A percentile compares a stretch with the other conserved stretches of the same genome.
phyloP scores from a whole-genome alignment of 176 grass and related monocot species.

The Triticum turgidum region DNA sequence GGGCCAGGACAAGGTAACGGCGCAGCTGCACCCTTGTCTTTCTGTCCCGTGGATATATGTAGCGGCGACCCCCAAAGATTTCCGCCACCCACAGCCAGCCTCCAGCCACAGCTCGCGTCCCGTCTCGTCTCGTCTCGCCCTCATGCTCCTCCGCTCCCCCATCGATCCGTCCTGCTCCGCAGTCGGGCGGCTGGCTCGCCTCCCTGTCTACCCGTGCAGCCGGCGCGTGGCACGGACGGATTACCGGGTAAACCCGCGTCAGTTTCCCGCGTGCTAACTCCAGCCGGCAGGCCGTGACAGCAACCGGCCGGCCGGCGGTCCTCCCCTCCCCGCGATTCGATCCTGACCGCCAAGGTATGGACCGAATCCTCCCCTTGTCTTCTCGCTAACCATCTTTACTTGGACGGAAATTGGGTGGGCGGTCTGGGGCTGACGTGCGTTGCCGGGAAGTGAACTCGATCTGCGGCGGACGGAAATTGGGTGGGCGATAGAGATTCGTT shows the following conservation, averaged over 20 bases:
- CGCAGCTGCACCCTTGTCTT: no score
- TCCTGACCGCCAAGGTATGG: neutral
- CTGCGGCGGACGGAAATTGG: neutral
- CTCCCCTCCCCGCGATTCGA: slow-evolving; percentile 28
- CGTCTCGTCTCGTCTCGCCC: no score
- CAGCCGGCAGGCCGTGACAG: slow-evolving; percentile 22
- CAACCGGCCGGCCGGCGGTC: slow-evolving; percentile 34
- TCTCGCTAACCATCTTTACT: neutral
- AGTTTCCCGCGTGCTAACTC: neutral
- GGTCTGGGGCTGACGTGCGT: no score
- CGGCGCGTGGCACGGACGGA: neutral
- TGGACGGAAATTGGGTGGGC: neutral
- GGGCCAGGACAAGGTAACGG: no score
- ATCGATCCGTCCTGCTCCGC: neutral
- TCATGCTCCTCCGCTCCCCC: no score
- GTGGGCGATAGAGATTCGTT: neutral
- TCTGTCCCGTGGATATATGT: neutral
- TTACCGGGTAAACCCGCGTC: neutral
- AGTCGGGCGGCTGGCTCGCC: neutral
- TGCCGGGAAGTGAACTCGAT: no score
- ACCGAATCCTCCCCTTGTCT: slow-evolving; percentile 18
- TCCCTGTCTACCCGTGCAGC: no score
- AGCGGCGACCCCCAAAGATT: slow-evolving; percentile 2
- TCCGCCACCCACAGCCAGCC: neutral
- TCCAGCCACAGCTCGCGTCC: neutral